Conservation (phyloP, 768 basidiomycete genomes). For the Cytidiella melzeri region DNA sequence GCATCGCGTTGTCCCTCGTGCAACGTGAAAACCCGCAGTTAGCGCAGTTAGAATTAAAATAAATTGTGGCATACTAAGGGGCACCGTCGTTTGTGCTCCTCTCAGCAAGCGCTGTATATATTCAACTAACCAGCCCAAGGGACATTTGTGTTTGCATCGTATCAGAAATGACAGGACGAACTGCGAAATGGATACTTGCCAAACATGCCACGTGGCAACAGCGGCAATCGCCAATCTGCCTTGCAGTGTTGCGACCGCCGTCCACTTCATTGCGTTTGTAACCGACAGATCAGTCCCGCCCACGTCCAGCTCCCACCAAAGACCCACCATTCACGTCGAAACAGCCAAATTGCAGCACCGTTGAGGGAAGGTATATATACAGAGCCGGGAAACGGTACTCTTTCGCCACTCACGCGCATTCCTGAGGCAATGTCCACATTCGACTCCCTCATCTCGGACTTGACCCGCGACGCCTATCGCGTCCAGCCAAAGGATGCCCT, state of each 20-base stretch:
- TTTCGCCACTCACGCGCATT: neutral
- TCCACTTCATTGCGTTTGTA: neutral
- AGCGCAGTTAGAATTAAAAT: too few relatives aligned
- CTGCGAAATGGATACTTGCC: too few relatives aligned
- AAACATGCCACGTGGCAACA: neutral
- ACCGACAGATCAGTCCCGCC: neutral
- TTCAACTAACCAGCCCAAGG: too few relatives aligned
- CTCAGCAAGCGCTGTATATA: too few relatives aligned
- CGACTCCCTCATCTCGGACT: constrained; percentile 73
- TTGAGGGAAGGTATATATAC: neutral
- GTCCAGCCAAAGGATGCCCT: constrained; percentile 87
- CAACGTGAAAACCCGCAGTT: too few relatives aligned
- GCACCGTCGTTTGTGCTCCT: too few relatives aligned
- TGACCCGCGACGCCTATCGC: constrained; percentile 80
- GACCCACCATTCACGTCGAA: neutral
- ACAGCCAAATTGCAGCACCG: neutral
- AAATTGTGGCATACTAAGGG: too few relatives aligned
- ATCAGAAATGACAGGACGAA: too few relatives aligned
- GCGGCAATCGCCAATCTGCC: neutral
- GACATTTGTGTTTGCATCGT: too few relatives aligned
- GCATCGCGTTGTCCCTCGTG: neutral
- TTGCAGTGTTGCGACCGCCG: neutral
- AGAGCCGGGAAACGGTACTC: neutral
- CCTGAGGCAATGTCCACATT: constrained; percentile 57
- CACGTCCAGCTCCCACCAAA: neutral